Percentiles rank a stretch among this genome's conserved stretches.
Evolutionary conservation across 192 early-diverging fungal species (phyloP).

Genomic region (Rhizoclosmatium globosum): DNA sequence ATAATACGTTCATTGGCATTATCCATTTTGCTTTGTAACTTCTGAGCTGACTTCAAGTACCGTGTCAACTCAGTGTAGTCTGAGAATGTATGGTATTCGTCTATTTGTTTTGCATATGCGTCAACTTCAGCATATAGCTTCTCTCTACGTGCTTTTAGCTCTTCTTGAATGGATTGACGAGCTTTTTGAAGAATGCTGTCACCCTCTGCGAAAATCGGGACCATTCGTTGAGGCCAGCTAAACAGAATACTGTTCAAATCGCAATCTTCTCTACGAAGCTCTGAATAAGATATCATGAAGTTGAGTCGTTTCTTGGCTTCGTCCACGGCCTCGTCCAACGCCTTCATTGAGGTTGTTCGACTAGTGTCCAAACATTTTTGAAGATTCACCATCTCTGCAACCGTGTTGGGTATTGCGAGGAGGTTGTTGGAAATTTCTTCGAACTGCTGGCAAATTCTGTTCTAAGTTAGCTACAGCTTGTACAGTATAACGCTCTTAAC

Average conservation of each 20-base stretch:
- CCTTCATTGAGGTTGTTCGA: conserved; percentile 48
- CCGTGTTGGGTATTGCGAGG: conserved; percentile 54
- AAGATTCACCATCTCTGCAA: conserved; percentile 68
- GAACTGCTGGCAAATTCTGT: conserved; percentile 49
- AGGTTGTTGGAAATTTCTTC: conserved; percentile 58
- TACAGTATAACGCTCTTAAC: conserved; percentile 27
- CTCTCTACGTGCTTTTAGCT: conserved; percentile 62
- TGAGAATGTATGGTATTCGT: conserved; percentile 64
- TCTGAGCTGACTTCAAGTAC: conserved; percentile 70
- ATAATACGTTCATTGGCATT: conserved; percentile 56
- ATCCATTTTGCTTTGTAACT: conserved; percentile 63
- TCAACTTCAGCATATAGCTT: conserved; percentile 62
- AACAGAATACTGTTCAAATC: conserved; percentile 66
- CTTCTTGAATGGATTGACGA: conserved; percentile 61
- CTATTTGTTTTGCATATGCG: conserved; percentile 66
- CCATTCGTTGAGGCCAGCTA: conserved; percentile 64
- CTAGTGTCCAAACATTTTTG: conserved; percentile 64
- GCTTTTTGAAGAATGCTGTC: conserved; percentile 56
- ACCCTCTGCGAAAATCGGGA: conserved; percentile 58
- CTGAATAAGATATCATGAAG: conserved; percentile 66
- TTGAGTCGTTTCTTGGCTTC: conserved; percentile 67
- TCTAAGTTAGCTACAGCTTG: background rate
- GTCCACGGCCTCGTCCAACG: conserved; percentile 63
- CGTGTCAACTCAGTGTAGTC: conserved; percentile 67
- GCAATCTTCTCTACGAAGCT: conserved; percentile 64